Evolutionary conservation across 2,329 filamentous ascomycete genomes (phyloP), one percentile per base, ranked within the genome.

Genomic region (Macrophomina pseudophaseolina): DNA sequence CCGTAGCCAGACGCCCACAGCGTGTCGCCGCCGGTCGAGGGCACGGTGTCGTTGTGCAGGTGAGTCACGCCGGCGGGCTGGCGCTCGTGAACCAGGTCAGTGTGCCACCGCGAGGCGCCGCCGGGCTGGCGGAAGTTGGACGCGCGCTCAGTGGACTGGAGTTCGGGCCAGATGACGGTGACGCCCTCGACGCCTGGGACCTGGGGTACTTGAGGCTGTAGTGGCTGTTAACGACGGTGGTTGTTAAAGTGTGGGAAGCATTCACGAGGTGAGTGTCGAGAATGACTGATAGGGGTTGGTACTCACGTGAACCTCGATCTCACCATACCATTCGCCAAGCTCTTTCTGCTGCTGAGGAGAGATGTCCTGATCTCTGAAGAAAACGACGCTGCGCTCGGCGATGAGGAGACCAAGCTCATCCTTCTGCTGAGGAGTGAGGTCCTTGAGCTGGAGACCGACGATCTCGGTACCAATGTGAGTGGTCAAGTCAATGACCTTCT

Each of bases 1-100:
- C 86, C 81, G 73, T 92, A 92, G 1, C 90, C 89, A 67, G 84
- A 88, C 0, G 90, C 88, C 90, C 90, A 92, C 0, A 92, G 83
- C 0, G 90, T 92, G 74, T 92, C 90, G 11, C 90, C 90, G 1
- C 90, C 90, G 0, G 87, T 74, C 0, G 81, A 82, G 0, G 89
- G 88, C 0, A 92, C 81, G 0, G 88, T 88, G 73, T 91, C 89
- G 65, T 90, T 90, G 78, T 91, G 88, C 5, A 91, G 80, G 73
- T 91, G 88, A 0, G 89, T 91, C 64, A 91, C 86, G 38, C 76
- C 90, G 0, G 90, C 88, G 1, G 90, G 90, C 66, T 92, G 89
- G 40, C 82, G 81, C 74, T 92, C 90, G 71, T 92, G 89, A 0
- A 91, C 89, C 0, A 92, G 83, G 72, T 92, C 89, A 7, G 85